Evolutionary conservation across 2,329 filamentous ascomycete genomes (phyloP), one percentile per base, ranked within the genome.

Genomic region (Exserohilum rostratum): DNA sequence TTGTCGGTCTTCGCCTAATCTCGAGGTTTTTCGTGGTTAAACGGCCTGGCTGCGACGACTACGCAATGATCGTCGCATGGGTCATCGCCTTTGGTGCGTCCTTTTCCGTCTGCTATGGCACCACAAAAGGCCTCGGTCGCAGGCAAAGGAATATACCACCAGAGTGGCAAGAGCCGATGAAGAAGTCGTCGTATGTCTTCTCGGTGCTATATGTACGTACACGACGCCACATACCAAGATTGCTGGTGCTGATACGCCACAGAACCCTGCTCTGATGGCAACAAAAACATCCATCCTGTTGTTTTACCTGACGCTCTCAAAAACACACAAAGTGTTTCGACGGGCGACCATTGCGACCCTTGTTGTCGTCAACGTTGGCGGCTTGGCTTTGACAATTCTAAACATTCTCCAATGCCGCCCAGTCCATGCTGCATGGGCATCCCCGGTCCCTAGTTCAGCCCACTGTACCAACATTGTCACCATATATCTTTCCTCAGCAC

Each of bases 231-330:
- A 35, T 37, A 17, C 57, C 18, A 5, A 44, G 13, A 45, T 35
- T 46, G 40, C 12, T 47, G 31, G 10, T 44, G 45, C 56, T 73
- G 49, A 71, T 39, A 60, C 53, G 47, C 46, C 31, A n/a, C 66
- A 93, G 87, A 96, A 96, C 70, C 92, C 92, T 11, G 89, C 90
- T 3, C 81, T 96, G 51, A 96, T 96, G 90, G 87, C 89, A 2
- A 91, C 91, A 46, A 97, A 97, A 77, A 92, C 90, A 0, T 96
- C 91, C n/a, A 90, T 97, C 65, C 82, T 97, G 53, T 83, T 95
- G 48, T 97, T 97, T 75, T 97, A 96, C 76, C 82, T 97, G 45
- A 88, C 89, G 35, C 82, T 97, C 43, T 90, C 91, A 22, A 89
- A 88, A 66, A 90, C 91, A 55, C 87, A 96, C 62, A 85, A 86